Evolutionary conservation across 805 yeast genomes (phyloP), one percentile per base, ranked within the genome.

Genomic region (Teunomyces cretensis): DNA sequence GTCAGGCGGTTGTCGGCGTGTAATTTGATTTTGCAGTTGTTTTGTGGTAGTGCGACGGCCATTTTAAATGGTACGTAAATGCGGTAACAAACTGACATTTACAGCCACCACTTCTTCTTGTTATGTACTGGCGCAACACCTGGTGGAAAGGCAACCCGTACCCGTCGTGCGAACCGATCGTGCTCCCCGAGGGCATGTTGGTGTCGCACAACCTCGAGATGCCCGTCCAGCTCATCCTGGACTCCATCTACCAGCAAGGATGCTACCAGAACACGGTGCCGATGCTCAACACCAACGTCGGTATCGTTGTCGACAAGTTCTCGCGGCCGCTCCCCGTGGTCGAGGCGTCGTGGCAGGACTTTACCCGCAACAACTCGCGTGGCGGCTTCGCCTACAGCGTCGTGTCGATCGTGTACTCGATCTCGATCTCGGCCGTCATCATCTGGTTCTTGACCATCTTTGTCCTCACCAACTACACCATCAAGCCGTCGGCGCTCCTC

Each of bases 341-440:
- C 12, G 52, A 49, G 3, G 45, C 54, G 2, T 75, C 80, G 19
- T 86, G 91, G 91, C 15, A 54, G 1, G 47, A 48, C 11, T 82
- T 64, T 51, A 61, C 76, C 1, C 44, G 42, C 5, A 45, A 56
- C 13, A 62, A 61, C 17, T 53, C 58, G 3, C 62, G 48, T 4
- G 81, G 83, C 1, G 52, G 72, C 2, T 84, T 78, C 61, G 62
- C 74, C 14, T 78, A 77, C 57, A 75, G 85, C 39, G 70, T 84
- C 13, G 84, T 78, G 47, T 82, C 90, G 0, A 72, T 83, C 31
- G 66, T 85, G 1, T 81, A 82, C 56, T 76, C 87, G 0, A 58
- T 85, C 15, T 75, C 88, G 8, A 75, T 82, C 0, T 82, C 85
- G 58, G 79, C 85, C 6, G 84, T 85, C 14, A 76, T 85, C 4